phyloP scores from a whole-genome alignment of 1,139 yeast species.

The Debaryomycetaceae sp. region DNA sequence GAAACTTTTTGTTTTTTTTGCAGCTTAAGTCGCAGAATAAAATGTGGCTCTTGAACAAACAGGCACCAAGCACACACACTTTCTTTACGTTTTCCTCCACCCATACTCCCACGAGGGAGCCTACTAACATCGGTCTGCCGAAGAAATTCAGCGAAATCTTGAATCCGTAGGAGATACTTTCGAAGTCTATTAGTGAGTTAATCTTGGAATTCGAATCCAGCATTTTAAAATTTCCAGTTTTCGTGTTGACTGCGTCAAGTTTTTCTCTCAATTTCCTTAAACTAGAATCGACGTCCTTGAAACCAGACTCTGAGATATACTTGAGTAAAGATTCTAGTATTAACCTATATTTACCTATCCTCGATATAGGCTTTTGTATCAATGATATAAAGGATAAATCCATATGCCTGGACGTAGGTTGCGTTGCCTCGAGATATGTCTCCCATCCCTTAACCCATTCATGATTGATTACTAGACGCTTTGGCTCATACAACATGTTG shows the following conservation, averaged over 20 bases:
- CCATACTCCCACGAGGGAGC: conserved; percentile 41
- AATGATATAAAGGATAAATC: conserved; percentile 51
- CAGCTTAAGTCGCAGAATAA: conserved; percentile 21
- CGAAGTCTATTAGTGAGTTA: conserved; percentile 12
- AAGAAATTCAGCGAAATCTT: conserved; percentile 31
- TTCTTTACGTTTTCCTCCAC: conserved; percentile 16
- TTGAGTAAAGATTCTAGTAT: conserved; percentile 34
- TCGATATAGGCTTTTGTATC: conserved; percentile 50
- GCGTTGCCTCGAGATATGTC: conserved; percentile 41
- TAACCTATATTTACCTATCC: conserved; percentile 50
- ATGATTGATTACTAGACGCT: conserved; percentile 4
- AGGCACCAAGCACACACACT: conserved; percentile 29
- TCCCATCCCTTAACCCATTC: conserved; percentile 32
- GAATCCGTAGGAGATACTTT: conserved; percentile 8
- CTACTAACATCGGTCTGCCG: conserved; percentile 38
- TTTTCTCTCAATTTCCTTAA: conserved; percentile 15
- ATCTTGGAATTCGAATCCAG: conserved; percentile 7
- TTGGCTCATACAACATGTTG: conserved; percentile 9
- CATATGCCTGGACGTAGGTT: conserved; percentile 25
- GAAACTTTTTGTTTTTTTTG: conserved; percentile 17
- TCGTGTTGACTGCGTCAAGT: conserved; percentile 25
- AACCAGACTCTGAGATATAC: conserved; percentile 8
- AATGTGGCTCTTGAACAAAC: conserved; percentile 52
- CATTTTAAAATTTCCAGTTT: conserved; percentile 13
- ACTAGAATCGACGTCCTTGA: conserved; percentile 5